phyloP scores from a whole-genome alignment of 352 stramenopile species.

The Globisporangium irregulare region DNA sequence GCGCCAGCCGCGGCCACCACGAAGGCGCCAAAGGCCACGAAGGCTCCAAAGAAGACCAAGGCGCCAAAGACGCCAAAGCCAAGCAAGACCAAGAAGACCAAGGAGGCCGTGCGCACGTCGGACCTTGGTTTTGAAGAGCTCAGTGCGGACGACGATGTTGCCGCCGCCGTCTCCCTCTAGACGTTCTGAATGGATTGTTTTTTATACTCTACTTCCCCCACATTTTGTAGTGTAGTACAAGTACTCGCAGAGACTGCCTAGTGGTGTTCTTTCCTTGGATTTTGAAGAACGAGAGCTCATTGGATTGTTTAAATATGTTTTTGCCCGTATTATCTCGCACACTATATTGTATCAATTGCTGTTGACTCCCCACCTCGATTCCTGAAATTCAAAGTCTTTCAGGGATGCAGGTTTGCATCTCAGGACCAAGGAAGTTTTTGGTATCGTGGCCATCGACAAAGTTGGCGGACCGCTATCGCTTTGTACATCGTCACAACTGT shows the following conservation, averaged over 20 bases:
- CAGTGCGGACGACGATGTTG: not conserved
- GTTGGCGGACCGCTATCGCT: too few relatives aligned
- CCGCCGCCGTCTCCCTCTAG: not conserved
- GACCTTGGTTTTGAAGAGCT: slow-evolving; percentile 14
- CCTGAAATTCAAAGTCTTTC: too few relatives aligned
- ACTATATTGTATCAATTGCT: too few relatives aligned
- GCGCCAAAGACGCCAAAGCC: slow-evolving; percentile 3
- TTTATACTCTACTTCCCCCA: not conserved
- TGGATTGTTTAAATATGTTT: too few relatives aligned
- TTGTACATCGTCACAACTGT: too few relatives aligned
- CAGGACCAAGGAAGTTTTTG: too few relatives aligned
- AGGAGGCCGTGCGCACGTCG: slow-evolving; percentile 11
- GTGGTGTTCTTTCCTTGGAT: not conserved
- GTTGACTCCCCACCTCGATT: too few relatives aligned
- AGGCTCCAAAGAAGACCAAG: not conserved
- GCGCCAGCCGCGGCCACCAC: not conserved
- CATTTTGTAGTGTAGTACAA: too few relatives aligned
- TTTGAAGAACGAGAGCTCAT: slow-evolving; percentile 5
- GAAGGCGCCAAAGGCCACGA: not conserved
- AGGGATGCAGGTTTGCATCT: too few relatives aligned
- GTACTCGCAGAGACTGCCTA: too few relatives aligned
- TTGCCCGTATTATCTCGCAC: too few relatives aligned
- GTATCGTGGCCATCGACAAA: too few relatives aligned
- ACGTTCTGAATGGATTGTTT: not conserved
- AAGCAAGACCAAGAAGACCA: slow-evolving; percentile 5